Base-by-base conservation (phyloP, 2,329 filamentous ascomycete genomes). In the Fusarium nematophilum region DNA sequence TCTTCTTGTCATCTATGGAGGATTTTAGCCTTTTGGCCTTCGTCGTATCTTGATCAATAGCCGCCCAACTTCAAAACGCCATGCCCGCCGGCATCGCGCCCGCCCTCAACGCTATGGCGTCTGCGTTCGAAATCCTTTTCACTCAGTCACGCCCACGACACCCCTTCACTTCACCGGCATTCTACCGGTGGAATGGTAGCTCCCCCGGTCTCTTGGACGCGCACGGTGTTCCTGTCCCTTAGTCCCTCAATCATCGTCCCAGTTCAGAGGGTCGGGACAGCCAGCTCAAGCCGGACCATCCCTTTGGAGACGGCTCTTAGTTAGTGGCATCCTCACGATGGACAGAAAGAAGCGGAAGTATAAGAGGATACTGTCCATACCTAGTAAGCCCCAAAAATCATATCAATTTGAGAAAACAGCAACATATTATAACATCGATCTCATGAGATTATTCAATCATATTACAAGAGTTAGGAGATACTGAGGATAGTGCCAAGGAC, bases 121-220 rank as follows among this genome's bases (percentile, higher is more conserved):
- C 51, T 49, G 36, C 51, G 36, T 64, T 63, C 48, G n/a, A 34
- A 30, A 36, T 61, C 39, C 33, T 37, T 17, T 17, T 50, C 26
- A 38, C 27, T 29, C 27, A 51, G 36, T 34, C 8, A 44, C 18
- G 36, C 39, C 17, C 37, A 25, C 34, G 30, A 37, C 62, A 34
- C 58, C 47, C 43, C 39, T 64, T 61, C 11, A 23, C 25, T 33
- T 18, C 34, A 30, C 31, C 37, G 13, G 30, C 42, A 45, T 30
- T n/a, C 25, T 54, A 37, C 54, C 55, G 38, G 53, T 64, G 38
- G 44, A 53, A 60, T 64, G 62, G 62, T 65, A 64, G 46, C 57
- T 45, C 30, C 18, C 37, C 31, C 10, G 3, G 43, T 31, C 36
- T 17, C 17, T 25, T 25, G 17, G 33, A 49, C 17, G 27, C 31